These are phyloP conservation scores for Gynochthodes officinalis DNA, from an alignment of 257 asterid species.

Conservation along the genomic window DNA sequence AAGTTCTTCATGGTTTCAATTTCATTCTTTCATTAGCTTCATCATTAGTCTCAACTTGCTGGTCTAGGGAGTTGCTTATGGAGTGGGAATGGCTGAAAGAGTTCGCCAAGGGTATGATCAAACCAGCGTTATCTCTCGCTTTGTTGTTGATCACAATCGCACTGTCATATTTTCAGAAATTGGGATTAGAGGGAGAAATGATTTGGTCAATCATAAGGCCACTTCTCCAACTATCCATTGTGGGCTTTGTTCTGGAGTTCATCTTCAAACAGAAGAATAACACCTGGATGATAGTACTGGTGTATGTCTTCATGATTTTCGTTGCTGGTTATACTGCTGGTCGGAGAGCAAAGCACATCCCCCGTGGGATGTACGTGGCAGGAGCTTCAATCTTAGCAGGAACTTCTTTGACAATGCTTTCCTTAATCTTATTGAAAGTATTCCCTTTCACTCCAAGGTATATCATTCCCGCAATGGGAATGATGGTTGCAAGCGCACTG, in stretches of 20 bases:
- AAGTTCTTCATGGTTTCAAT: too few species aligned
- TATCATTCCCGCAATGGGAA: conserved; percentile 80
- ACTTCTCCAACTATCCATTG: conserved; percentile 66
- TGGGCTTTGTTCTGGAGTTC: conserved; percentile 83
- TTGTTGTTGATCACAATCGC: conserved; percentile 67
- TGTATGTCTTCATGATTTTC: conserved; percentile 81
- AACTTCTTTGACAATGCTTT: conserved; percentile 57
- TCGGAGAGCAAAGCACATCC: conserved; percentile 80
- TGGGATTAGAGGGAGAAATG: conserved; percentile 81
- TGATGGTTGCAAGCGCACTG: conserved; percentile 93
- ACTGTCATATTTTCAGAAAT: conserved; percentile 56
- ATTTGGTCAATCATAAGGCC: conserved; percentile 63
- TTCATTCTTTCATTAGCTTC: too few species aligned
- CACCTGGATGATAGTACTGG: conserved; percentile 55
- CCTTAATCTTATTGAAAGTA: conserved; percentile 49
- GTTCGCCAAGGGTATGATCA: conserved; percentile 73
- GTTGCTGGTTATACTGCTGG: conserved; percentile 90
- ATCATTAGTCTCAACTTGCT: too few species aligned
- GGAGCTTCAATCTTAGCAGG: conserved; percentile 77
- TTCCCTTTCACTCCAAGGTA: conserved; percentile 85
- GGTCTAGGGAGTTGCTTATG: too few species aligned
- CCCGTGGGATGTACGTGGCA: conserved; percentile 66
- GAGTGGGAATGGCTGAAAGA: conserved; percentile 58
- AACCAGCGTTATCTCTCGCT: conserved; percentile 77
- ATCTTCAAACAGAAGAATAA: conserved; percentile 61